Evolutionary conservation across 371 early-diverging fungal species (phyloP), one percentile per base, ranked within the genome.

Genomic region (Mortierella sp.): DNA sequence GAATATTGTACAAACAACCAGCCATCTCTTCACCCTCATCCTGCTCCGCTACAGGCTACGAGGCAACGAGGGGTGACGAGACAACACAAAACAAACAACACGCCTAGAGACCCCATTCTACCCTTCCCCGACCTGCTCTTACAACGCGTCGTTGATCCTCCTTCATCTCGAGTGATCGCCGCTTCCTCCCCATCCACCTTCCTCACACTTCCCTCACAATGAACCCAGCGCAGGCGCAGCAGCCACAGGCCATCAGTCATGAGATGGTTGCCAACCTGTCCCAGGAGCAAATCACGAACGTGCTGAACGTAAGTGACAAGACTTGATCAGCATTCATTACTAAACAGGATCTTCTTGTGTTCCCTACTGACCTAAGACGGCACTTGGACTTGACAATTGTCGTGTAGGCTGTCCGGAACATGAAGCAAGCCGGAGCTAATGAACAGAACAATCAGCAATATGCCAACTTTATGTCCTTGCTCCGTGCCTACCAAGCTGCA

Each of bases 361-460:
- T 37, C 14, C 14, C 19, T 17, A 25, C 39, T 47, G 50, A 60
- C 34, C 49, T n/a, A n/a, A n/a, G n/a, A n/a, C n/a, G n/a, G 5
- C 48, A 28, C 31, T 44, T 29, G 29, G 8, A 41, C 4, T 17
- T 21, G 45, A 45, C 19, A 6, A n/a, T 19, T 16, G 12, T 12
- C 24, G 16, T 46, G 47, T 48, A 76, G 77, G 77, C 70, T 37
- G 64, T 77, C 29, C 60, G 67, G 55, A 80, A 62, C 39, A 67
- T 79, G 74, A 68, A 87, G 65, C 80, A 81, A 12, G 81, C 78
- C 31, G 92, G 93, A 16, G 90, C 87, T 39, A 90, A 87, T 17
- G 93, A 93, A 81, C 86, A 87, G 49, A 90, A 83, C 48, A 86
- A 85, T 61, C 84, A 83, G 31, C 91, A 92, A 61, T 85, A 83